Base-by-base conservation (phyloP, 306 rosid species). In the Inga leiocalycina region DNA sequence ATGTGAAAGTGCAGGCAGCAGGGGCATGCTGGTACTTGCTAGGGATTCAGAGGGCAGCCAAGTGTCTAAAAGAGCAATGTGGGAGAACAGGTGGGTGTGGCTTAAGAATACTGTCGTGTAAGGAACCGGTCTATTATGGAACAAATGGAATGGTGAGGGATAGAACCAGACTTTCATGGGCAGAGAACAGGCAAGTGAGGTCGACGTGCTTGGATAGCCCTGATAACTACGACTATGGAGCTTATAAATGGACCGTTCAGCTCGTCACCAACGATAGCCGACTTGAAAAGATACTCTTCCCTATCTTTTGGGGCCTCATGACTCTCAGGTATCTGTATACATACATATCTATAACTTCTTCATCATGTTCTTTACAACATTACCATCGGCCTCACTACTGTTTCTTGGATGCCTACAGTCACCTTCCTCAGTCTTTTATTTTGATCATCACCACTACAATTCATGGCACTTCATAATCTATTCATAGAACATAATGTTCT, bases 21-120 rank as follows among this genome's bases (percentile, higher is more conserved):
- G 99, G 99, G 67, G 97, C 97, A n/a, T 96, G 99, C 76, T 96
- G 99, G 99, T 96, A 96, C 84, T 85, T 96, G 81, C 78, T 96
- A 24, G 99, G 99, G 46, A 77, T 96, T 27, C 99, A 96, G 79
- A 91, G 99, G 82, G 93, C 97, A 76, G 74, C 85, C 5, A 90
- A 89, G 44, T 96, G 99, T 86, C 80, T 96, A 2, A 88, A 81
- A 84, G 89, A 91, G 80, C 93, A 93, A 65, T 96, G 99, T 82
- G 77, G 67, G 44, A 85, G 32, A 48, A 77, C 87, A 46, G 43
- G 24, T 10, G 91, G 87, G 15, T 96, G 98, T 81, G 85, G 93
- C 0, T 3, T 87, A 27, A 85, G 87, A 80, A 79, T 86, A 51
- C 56, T 96, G 65, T 87, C 97, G 19, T 96, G 99, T 71, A 86